Conservation (phyloP, 805 yeast species). For the Blastobotrys muscicola region DNA sequence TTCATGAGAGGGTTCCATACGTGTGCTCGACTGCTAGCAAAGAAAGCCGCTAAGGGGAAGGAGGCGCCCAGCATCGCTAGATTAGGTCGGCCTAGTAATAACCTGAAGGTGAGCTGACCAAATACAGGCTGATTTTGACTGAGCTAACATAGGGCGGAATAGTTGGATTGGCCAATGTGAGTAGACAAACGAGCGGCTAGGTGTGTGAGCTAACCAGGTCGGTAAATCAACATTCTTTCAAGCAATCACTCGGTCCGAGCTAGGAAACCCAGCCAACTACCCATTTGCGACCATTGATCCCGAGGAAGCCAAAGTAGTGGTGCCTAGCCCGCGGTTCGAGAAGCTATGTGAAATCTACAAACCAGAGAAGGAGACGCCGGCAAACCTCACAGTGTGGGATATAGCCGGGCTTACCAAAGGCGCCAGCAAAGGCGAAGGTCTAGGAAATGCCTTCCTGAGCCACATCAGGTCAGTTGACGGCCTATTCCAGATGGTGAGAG, state of each 20-base stretch:
- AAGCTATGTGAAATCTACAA: conserved; percentile 38
- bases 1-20: conserved; percentile 2
- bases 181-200: not conserved
- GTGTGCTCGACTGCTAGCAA: not conserved
- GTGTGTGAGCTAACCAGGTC: conserved; percentile 14
- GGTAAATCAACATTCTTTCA: conserved; percentile 52
- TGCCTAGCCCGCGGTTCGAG: conserved; percentile 42
- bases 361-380: conserved; percentile 43
- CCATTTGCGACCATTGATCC: conserved; percentile 75
- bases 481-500: conserved; percentile 57
- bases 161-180: conserved; percentile 56
- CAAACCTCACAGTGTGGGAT: conserved; percentile 50
- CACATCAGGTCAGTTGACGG: conserved; percentile 68
- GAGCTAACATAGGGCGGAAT: conserved; percentile 32
- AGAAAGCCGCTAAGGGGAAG: conserved; percentile 2
- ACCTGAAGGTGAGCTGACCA: conserved; percentile 35
- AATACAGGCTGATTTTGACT: no score
- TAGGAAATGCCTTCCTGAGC: conserved; percentile 63
- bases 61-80: conserved; percentile 25
- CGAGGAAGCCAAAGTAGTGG: conserved; percentile 50
- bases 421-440: conserved; percentile 55
- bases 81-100: conserved; percentile 61
- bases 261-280: conserved; percentile 59
- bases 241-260: conserved; percentile 49
- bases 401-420: conserved; percentile 65